A percentile compares a stretch with the other conserved stretches of the same genome.
Evolutionary conservation across 768 basidiomycete genomes (phyloP).

Genomic region (Dentipellis fragilis): DNA sequence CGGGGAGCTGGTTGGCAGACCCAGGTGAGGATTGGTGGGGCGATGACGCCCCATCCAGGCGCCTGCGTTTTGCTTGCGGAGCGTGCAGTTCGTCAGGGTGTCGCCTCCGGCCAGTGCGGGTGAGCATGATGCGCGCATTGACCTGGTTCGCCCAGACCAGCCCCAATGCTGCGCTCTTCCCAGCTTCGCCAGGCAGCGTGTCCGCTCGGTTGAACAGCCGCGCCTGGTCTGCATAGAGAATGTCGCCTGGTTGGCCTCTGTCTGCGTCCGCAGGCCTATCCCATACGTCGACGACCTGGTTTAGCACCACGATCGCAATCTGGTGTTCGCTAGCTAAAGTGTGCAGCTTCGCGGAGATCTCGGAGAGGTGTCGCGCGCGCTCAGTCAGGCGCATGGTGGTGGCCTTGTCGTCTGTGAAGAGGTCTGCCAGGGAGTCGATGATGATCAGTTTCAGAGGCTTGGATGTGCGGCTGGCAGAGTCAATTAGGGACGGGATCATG

Average conservation of each 20-base stretch:
- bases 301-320: slow-evolving; percentile 75
- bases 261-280: slow-evolving; percentile 20
- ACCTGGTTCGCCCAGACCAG: slow-evolving; percentile 93
- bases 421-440: slow-evolving; percentile 81
- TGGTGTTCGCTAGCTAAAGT: slow-evolving; percentile 49
- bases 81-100: slow-evolving; percentile 29
- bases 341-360: slow-evolving; percentile 65
- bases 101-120: slow-evolving; percentile 61
- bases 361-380: slow-evolving; percentile 59
- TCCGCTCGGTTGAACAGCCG: slow-evolving; percentile 67
- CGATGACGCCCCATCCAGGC: slow-evolving; percentile 5
- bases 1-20: neutral
- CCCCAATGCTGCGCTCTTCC: slow-evolving; percentile 77
- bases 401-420: slow-evolving; percentile 62
- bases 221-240: slow-evolving; percentile 64
- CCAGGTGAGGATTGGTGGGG: neutral
- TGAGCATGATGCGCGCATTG: slow-evolving; percentile 76
- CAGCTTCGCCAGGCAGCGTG: slow-evolving; percentile 43
- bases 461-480: slow-evolving; percentile 20
- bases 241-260: slow-evolving; percentile 21
- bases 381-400: slow-evolving; percentile 55
- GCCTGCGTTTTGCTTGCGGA: slow-evolving; percentile 22
- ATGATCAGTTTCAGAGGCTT: slow-evolving; percentile 72
- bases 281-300: slow-evolving; percentile 83
- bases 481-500: slow-evolving; percentile 43